These are phyloP conservation scores for Cochliopodium minus DNA, from an alignment of 208 protist species.

Conservation along the genomic window DNA sequence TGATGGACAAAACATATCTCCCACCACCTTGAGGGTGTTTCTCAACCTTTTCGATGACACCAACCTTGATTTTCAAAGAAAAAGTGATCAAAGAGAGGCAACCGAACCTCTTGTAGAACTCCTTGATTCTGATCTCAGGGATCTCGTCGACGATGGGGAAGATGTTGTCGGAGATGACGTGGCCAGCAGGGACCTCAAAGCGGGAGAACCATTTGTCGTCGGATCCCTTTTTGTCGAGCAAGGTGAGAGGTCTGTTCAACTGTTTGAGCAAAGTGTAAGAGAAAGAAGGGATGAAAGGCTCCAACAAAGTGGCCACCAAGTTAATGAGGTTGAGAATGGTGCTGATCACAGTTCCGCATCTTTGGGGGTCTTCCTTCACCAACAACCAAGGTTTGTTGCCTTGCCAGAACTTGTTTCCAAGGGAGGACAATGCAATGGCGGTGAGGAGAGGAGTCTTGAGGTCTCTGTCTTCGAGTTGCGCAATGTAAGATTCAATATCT, in stretches of 20 bases:
- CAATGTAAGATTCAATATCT: constrained; percentile 25
- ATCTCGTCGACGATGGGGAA: constrained; percentile 17
- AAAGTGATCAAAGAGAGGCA: not conserved
- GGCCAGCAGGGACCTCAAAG: constrained; percentile 11
- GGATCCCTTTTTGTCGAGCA: not conserved
- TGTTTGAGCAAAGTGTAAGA: constrained; percentile 5
- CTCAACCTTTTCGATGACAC: constrained; percentile 1
- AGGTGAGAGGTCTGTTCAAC: constrained; percentile 6
- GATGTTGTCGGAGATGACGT: constrained; percentile 14
- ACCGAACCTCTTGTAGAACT: constrained; percentile 9
- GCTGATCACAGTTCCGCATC: constrained; percentile 19
- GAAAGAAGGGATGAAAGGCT: constrained; percentile 35
- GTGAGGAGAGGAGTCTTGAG: constrained; percentile 35
- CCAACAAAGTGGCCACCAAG: constrained; percentile 25
- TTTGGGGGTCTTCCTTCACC: constrained; percentile 7
- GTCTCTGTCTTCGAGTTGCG: constrained; percentile 20
- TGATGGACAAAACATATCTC: constrained; percentile 18
- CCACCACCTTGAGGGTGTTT: constrained; percentile 17
- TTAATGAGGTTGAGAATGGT: constrained; percentile 18
- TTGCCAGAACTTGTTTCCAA: constrained; percentile 49
- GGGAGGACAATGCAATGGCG: constrained; percentile 28
- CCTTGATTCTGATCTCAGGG: constrained; percentile 5
- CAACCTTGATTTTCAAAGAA: constrained; percentile 20
- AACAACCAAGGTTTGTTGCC: constrained; percentile 35
- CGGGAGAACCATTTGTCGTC: not conserved